Percentiles rank a stretch among this genome's conserved stretches.
phyloP scores from a whole-genome alignment of 148 eudicot species.

The Camellia japonica region DNA sequence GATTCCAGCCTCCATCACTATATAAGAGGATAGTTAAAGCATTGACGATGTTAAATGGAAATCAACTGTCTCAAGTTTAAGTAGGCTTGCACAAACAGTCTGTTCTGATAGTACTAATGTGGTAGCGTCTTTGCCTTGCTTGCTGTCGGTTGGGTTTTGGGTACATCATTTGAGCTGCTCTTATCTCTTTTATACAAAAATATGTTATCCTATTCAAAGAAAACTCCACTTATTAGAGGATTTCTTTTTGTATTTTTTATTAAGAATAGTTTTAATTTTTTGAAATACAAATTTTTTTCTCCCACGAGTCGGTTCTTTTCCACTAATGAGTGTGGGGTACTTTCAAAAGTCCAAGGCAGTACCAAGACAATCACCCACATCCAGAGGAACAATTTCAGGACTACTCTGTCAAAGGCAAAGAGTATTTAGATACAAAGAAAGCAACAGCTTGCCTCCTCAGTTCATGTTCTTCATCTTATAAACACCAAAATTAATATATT shows the following conservation, averaged over 20 bases:
- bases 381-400: neutral
- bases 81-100: neutral
- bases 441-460: neutral
- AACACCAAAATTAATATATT: neutral
- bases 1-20: neutral
- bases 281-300: too few relatives aligned
- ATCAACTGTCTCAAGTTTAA: neutral
- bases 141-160: neutral
- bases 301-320: neutral
- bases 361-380: neutral
- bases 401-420: neutral
- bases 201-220: neutral
- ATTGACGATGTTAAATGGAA: neutral
- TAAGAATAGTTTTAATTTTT: too few relatives aligned
- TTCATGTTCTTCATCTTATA: neutral
- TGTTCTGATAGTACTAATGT: neutral
- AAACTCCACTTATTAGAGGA: neutral
- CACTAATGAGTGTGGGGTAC: neutral
- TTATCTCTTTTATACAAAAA: neutral
- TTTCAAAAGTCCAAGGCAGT: neutral
- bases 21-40: neutral
- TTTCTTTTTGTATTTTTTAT: too few relatives aligned
- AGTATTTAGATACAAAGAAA: neutral
- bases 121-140: neutral
- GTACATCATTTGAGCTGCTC: neutral